Conservation (phyloP, 2,329 filamentous ascomycete species). For the Bertia moriformis region DNA sequence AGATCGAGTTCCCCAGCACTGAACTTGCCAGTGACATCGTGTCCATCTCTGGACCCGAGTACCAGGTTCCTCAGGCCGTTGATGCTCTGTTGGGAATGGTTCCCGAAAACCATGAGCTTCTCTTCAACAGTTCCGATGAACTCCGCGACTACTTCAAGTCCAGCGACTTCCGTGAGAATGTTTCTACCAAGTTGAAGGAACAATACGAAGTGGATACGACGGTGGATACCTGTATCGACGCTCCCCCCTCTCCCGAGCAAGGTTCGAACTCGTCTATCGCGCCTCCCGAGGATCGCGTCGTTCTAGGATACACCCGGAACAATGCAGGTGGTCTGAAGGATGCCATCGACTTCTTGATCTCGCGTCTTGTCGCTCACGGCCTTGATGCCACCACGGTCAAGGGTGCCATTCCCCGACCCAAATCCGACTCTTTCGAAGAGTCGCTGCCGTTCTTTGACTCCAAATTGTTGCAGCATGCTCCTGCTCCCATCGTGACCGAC, state of each 20-base stretch:
- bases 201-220: slow-evolving; percentile 86
- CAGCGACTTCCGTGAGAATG: slow-evolving; percentile 64
- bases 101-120: slow-evolving; percentile 83
- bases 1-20: slow-evolving; percentile 94
- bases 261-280: slow-evolving; percentile 34
- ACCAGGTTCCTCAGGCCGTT: slow-evolving; percentile 92
- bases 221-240: slow-evolving; percentile 49
- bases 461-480: slow-evolving; percentile 86
- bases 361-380: slow-evolving; percentile 72
- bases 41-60: slow-evolving; percentile 88
- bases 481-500: slow-evolving; percentile 65
- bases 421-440: slow-evolving; percentile 97
- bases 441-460: slow-evolving; percentile 94
- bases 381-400: slow-evolving; percentile 79
- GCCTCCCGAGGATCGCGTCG: slow-evolving; percentile 34
- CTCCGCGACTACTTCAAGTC: slow-evolving; percentile 73
- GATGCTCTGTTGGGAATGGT: slow-evolving; percentile 97
- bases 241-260: slow-evolving; percentile 40
- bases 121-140: slow-evolving; percentile 62
- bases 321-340: slow-evolving; percentile 91
- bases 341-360: slow-evolving; percentile 85
- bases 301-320: slow-evolving; percentile 65
- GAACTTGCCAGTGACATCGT: slow-evolving; percentile 95
- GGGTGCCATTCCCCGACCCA: slow-evolving; percentile 90
- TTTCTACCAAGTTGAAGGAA: slow-evolving; percentile 69